Evolutionary conservation across 2,329 filamentous ascomycete genomes (phyloP).

Genomic region (Aureobasidium sp.): DNA sequence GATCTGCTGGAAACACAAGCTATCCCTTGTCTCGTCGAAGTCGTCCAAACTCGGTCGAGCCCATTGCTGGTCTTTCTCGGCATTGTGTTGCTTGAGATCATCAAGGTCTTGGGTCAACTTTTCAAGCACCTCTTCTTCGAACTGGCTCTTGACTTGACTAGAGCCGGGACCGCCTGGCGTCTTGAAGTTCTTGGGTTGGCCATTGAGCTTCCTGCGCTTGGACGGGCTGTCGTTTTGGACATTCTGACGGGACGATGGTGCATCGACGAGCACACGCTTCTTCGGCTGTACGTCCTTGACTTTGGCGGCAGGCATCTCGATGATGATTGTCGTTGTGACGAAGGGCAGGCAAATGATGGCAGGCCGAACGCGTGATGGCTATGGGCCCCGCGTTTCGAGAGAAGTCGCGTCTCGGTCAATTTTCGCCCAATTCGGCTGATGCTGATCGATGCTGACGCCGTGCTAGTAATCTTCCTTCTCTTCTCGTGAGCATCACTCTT

Average conservation of each 20-base stretch:
- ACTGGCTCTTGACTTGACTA: conserved; percentile 79
- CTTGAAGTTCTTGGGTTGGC: conserved; percentile 50
- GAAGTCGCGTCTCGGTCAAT: conserved; percentile 4
- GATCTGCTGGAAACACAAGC: conserved; percentile 88
- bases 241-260: conserved; percentile 39
- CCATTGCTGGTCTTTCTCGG: conserved; percentile 93
- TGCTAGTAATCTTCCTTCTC: too few relatives aligned
- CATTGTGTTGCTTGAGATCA: conserved; percentile 75
- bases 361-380: not conserved
- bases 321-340: not conserved
- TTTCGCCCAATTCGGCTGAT: not conserved
- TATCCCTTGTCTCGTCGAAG: conserved; percentile 59
- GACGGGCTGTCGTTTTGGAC: conserved; percentile 43
- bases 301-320: conserved; percentile 4
- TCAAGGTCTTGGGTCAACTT: conserved; percentile 92
- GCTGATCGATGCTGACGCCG: not conserved
- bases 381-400: not conserved
- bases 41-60: conserved; percentile 55
- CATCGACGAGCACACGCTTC: conserved; percentile 43
- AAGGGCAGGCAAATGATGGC: conserved; percentile 4
- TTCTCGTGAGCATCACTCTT: not conserved
- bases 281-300: conserved; percentile 18
- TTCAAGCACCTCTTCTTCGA: conserved; percentile 89
- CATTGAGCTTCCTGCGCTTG: conserved; percentile 81
- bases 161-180: conserved; percentile 61